A percentile compares a stretch with the other conserved stretches of the same genome.
These are phyloP conservation scores for Suzukiozyma palmioleophila DNA, from an alignment of 1,139 yeast genomes.

Conservation along the genomic window DNA sequence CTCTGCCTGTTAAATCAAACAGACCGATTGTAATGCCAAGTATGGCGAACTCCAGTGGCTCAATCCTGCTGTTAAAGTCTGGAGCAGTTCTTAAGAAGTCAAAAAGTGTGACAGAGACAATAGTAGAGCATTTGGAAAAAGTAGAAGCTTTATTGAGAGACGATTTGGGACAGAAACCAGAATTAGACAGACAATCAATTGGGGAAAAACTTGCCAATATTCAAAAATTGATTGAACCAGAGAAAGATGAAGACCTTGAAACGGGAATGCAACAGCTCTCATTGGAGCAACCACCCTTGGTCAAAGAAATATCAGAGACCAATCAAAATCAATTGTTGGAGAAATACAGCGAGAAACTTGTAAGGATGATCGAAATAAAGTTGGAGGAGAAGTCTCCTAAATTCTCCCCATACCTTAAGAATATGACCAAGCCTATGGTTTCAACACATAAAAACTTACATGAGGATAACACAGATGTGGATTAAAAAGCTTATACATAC, in stretches of 20 bases:
- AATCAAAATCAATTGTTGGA: slow-evolving; percentile 16
- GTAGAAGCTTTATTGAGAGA: slow-evolving; percentile 1
- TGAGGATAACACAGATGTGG: neutral
- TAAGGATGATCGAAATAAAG: slow-evolving; percentile 21
- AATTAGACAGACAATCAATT: slow-evolving; percentile 10
- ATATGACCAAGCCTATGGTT: neutral
- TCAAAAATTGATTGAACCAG: slow-evolving; percentile 7
- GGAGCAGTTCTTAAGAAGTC: neutral
- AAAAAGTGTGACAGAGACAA: neutral
- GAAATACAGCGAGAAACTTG: slow-evolving; percentile 28
- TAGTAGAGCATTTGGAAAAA: neutral
- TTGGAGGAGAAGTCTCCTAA: neutral
- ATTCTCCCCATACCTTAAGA: neutral
- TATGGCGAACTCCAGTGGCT: neutral
- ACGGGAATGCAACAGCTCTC: neutral
- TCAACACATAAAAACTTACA: neutral
- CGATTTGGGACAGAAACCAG: slow-evolving; percentile 6
- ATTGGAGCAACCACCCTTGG: neutral
- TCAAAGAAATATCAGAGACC: neutral
- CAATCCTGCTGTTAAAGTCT: neutral
- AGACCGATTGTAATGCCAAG: slow-evolving; percentile 5
- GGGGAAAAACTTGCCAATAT: slow-evolving; percentile 10
- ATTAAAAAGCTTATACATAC: no score
- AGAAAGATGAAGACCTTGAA: slow-evolving; percentile 2
- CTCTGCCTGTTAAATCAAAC: slow-evolving; percentile 5